Evolutionary conservation across 2,329 filamentous ascomycete species (phyloP), one percentile per base, ranked within the genome.

Genomic region (Lecanicillium sp.): DNA sequence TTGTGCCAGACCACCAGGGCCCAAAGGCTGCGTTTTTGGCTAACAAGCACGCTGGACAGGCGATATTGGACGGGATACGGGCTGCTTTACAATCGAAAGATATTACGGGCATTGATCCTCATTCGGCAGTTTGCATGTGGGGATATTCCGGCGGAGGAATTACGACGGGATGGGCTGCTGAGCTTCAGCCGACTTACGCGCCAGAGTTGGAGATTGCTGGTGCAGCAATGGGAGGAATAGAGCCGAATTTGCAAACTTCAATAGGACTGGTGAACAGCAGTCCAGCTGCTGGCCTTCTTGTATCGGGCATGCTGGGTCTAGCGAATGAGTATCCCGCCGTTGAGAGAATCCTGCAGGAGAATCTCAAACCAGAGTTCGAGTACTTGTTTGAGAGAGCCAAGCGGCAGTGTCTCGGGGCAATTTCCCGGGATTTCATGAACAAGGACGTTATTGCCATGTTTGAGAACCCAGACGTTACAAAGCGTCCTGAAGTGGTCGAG

Each of bases 1-100:
- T 60, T 13, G 51, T 67, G 57, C 67, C 70, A 0, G 70, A 73
- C 45, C 65, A 60, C 38, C 58, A 68, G 38, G 65, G 66, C 1
- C 63, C 64, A 3, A 49, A 51, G 9, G 65, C 65, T 2, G 57
- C 64, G 4, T 72, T 65, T 45, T 48, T 58, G 1, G 60, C 62
- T 8, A 63, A 63, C 33, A 51, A 55, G 4, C 53, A 61, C 13
- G 60, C 60, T 3, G 67, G 63, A 0, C 57, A 70, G 25, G 60
- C 63, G 1, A 63, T 58, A 14, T 53, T 70, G 13, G 63, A 71
- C 45, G 59, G 59, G 7, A 53, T 70, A n/a, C 62, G 67, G 18
- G 66, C 65, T 1, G 62, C 59, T 2, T 42, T 65, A 5, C 44
- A 47, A 16, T 55, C 45, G n/a, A 42, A 40, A 3, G 9, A 27